Base-by-base conservation (phyloP, 2,329 filamentous ascomycete species). In the Epicoccum nigrum region DNA sequence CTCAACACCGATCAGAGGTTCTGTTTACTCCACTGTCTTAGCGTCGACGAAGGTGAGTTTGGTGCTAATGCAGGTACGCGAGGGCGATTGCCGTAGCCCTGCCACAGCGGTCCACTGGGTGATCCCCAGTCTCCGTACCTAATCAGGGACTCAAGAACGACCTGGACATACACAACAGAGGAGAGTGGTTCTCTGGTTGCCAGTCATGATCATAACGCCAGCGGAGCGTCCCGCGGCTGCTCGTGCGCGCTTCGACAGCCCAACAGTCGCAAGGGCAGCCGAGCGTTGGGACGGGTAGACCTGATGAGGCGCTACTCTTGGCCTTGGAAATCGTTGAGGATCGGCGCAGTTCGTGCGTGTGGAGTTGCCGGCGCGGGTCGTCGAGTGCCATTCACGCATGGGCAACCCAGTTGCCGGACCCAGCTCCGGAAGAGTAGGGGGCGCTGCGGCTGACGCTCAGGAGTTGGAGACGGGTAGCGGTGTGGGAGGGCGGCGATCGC, bases 41-140 rank as follows among this genome's bases (percentile, higher is more conserved):
- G 37, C 30, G 45, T n/a, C 21, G 2, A 21, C 13, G 17, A 13
- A 19, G 17, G 16, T 17, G 17, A 19, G 5, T 40, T 19, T 13
- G 21, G 30, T 27, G 17, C 44, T 35, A 42, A 48, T 34, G 45
- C 45, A 49, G 45, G 45, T 49, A 42, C 45, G 32, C 41, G 41
- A 35, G 3, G 11, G 11, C 12, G 16, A 20, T 19, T 30, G 19
- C 19, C 19, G 12, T 20, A 13, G 15, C 31, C 28, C 28, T 30
- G 37, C 37, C 35, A 28, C 37, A 41, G 7, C 25, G 6, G 8
- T n/a, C 45, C 12, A n/a, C 23, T 19, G 9, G 28, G 37, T 16
- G 12, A 30, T 30, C 5, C 13, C 13, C 28, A 11, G 7, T 11
- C 7, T 9, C 13, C 11, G 7, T 30, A 3, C 9, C 23, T 25